These are phyloP conservation scores for Barbatosphaeria neglecta DNA, from an alignment of 495 filamentous ascomycete species.

Conservation along the genomic window DNA sequence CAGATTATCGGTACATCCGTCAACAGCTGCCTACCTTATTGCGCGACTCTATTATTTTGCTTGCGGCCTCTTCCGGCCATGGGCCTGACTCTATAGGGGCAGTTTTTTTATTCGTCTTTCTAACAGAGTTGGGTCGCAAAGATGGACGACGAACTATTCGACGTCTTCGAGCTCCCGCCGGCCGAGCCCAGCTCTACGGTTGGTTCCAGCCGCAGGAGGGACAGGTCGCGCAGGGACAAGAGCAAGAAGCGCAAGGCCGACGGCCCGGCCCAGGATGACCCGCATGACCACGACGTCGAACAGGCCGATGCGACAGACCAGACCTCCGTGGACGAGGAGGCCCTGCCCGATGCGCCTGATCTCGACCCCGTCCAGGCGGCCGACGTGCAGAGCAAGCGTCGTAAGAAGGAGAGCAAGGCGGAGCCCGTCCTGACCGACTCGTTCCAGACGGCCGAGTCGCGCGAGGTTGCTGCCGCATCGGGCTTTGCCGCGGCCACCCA, in stretches of 20 bases:
- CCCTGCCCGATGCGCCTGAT: conserved; percentile 12
- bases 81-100: no score
- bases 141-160: conserved; percentile 80
- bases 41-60: no score
- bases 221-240: conserved; percentile 33
- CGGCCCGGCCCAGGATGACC: conserved; percentile 52
- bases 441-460: conserved; percentile 90
- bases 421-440: conserved; percentile 83
- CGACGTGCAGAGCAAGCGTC: conserved; percentile 51
- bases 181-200: conserved; percentile 18
- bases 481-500: conserved; percentile 68
- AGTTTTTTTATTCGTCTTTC: neutral
- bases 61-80: no score
- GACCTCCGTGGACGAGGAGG: conserved; percentile 6
- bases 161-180: conserved; percentile 66
- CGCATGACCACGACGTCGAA: conserved; percentile 35
- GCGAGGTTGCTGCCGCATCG: conserved; percentile 70
- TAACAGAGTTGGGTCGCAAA: neutral
- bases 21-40: no score
- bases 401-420: conserved; percentile 56
- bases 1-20: no score
- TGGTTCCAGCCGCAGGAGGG: conserved; percentile 24
- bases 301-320: conserved; percentile 31
- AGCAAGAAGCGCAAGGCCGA: conserved; percentile 77
- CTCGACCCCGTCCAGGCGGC: no score